phyloP scores from a whole-genome alignment of 441 rosid genomes.

The Geranium incanum region DNA sequence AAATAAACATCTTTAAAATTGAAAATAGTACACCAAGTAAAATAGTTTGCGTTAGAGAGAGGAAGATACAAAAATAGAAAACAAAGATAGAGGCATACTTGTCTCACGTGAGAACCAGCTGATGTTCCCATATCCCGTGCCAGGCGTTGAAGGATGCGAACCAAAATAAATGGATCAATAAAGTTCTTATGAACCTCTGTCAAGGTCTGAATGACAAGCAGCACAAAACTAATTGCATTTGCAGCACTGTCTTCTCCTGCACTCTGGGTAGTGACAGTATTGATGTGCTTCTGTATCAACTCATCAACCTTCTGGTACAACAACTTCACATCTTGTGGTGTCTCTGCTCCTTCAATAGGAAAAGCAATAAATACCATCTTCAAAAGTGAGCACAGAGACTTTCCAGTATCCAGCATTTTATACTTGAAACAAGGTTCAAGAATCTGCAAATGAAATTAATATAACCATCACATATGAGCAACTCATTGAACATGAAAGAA shows the following conservation, averaged over 20 bases:
- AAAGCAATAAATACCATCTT: constrained; percentile 89
- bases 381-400: constrained; percentile 83
- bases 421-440: constrained; percentile 91
- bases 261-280: constrained; percentile 48
- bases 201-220: constrained; percentile 76
- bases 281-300: constrained; percentile 76
- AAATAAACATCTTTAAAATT: not conserved
- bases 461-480: not conserved
- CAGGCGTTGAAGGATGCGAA: constrained; percentile 68
- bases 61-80: not conserved
- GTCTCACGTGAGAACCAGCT: constrained; percentile 70
- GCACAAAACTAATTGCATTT: constrained; percentile 72
- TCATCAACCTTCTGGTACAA: constrained; percentile 82
- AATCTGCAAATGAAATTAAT: constrained; percentile 40
- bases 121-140: constrained; percentile 86
- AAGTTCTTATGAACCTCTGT: constrained; percentile 72
- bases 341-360: constrained; percentile 62
- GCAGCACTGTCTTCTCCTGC: constrained; percentile 68
- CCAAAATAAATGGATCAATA: constrained; percentile 65
- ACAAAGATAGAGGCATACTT: constrained; percentile 42
- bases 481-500: not conserved
- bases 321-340: constrained; percentile 64
- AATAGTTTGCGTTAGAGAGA: not conserved
- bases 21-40: not conserved
- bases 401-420: constrained; percentile 91